Base-by-base conservation (phyloP, 1,284 basidiomycete genomes). In the Fistulinella cinereoalba region DNA sequence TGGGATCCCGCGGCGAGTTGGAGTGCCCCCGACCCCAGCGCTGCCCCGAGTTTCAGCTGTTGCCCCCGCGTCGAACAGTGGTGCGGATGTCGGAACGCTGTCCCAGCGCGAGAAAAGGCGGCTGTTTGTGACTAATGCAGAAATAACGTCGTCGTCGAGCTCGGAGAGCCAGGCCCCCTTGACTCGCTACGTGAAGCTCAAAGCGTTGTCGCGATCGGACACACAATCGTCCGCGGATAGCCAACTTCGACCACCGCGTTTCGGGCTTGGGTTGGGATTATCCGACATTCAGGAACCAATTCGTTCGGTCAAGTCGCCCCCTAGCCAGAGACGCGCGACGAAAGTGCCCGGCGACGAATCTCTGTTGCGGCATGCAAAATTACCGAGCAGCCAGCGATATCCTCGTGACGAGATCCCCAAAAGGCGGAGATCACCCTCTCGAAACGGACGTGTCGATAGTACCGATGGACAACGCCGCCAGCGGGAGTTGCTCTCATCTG, bases 41-140 rank as follows among this genome's bases (percentile, higher is more conserved):
- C 42, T 43, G 4, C 28, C 42, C 27, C 53, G 58, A 24, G 23
- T 34, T 0, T 7, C 50, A 16, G 37, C 41, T 6, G 22, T 37
- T 25, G 16, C 41, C 11, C 47, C 47, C 5, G 27, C 6, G 12
- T 18, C 37, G 3, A 28, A 43, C 29, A 37, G 29, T 25, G 34
- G 45, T 21, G 38, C 46, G 11, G 64, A 52, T 12, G 27, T 22
- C 4, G 44, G 24, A 13, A 6, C 6, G 19, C 22, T 47, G 12
- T 62, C 58, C 37, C 67, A 58, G 50, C 50, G 43, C 38, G 58
- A 56, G 22, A 56, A 64, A 44, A 62, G 76, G 29, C 69, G 71
- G 33, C 63, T 83, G 3, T 72, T 75, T 4, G 75, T 84, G 4
- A 70, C 78, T 4, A 83, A 83, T 49, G 75, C 74, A 0, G 70